phyloP scores from a whole-genome alignment of 148 eudicot genomes.

The Salicornia ramosissima region DNA sequence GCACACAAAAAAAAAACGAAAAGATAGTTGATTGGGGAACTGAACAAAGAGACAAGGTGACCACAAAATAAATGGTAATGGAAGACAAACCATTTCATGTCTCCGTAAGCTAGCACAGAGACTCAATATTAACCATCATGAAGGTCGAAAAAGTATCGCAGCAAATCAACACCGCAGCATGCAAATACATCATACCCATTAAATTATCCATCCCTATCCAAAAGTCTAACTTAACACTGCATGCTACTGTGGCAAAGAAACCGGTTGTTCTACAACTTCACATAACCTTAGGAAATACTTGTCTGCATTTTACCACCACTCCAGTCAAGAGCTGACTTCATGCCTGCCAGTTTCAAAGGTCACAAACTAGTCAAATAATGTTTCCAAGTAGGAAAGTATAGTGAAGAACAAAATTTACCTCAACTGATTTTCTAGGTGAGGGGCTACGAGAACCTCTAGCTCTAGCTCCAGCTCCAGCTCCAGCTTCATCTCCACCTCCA shows the following conservation, averaged over 20 bases:
- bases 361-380: conserved; percentile 8
- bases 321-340: conserved; percentile 14
- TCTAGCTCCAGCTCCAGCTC: conserved; percentile 18
- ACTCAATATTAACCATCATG: conserved; percentile 25
- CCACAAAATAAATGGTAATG: conserved; percentile 22
- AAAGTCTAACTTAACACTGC: conserved; percentile 16
- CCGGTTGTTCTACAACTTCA: conserved; percentile 3
- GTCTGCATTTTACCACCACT: not conserved
- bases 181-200: conserved; percentile 17
- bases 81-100: conserved; percentile 24
- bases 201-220: conserved; percentile 29
- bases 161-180: conserved; percentile 16
- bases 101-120: conserved; percentile 21
- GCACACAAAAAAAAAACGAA: not conserved
- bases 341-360: conserved; percentile 28
- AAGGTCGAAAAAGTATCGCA: conserved; percentile 11
- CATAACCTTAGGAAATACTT: not conserved
- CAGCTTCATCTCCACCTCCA: too few relatives aligned
- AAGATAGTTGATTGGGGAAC: not conserved
- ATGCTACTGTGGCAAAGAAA: conserved; percentile 22
- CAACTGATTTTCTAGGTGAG: conserved; percentile 30
- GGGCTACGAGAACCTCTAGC: conserved; percentile 35
- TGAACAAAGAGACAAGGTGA: conserved; percentile 3
- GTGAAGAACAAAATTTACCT: conserved; percentile 29
- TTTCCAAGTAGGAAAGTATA: not conserved